phyloP scores from a whole-genome alignment of 495 filamentous ascomycete species.

The Apiosordaria backusii region DNA sequence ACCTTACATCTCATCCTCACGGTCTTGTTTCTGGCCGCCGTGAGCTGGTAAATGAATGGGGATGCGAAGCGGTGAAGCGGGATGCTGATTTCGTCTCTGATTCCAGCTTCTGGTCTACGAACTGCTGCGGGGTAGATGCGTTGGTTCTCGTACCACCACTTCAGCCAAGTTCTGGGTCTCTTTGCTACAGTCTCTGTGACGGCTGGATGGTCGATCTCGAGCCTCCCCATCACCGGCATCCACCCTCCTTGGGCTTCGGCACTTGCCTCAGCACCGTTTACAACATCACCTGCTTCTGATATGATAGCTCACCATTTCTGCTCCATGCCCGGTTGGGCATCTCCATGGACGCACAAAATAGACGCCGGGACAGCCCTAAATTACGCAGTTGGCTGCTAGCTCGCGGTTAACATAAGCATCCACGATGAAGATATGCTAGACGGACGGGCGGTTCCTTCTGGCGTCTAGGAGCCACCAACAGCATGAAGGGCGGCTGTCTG shows the following conservation, averaged over 20 bases:
- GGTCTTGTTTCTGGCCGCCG: slow-evolving; percentile 17
- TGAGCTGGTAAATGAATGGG: background rate
- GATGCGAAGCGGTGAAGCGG: background rate
- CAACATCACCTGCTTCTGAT: background rate
- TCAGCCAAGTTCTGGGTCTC: background rate
- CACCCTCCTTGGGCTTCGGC: background rate
- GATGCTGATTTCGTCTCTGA: too few relatives aligned
- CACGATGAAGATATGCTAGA: slow-evolving; percentile 20
- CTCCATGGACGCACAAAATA: background rate
- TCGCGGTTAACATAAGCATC: background rate
- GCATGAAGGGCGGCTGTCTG: slow-evolving; percentile 19
- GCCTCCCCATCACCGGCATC: background rate
- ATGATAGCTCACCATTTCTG: background rate
- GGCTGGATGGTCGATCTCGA: background rate
- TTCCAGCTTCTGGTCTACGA: background rate
- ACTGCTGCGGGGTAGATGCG: background rate
- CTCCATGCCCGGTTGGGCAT: background rate
- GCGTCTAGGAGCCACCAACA: slow-evolving; percentile 17
- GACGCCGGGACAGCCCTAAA: slow-evolving; percentile 1
- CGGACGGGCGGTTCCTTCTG: slow-evolving; percentile 3
- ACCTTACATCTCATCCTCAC: background rate
- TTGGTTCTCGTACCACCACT: background rate
- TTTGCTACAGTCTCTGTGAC: background rate
- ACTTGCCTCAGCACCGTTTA: background rate
- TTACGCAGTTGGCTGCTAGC: background rate